phyloP scores from a whole-genome alignment of 106 monocot species.

The Dendrobium huoshanense region DNA sequence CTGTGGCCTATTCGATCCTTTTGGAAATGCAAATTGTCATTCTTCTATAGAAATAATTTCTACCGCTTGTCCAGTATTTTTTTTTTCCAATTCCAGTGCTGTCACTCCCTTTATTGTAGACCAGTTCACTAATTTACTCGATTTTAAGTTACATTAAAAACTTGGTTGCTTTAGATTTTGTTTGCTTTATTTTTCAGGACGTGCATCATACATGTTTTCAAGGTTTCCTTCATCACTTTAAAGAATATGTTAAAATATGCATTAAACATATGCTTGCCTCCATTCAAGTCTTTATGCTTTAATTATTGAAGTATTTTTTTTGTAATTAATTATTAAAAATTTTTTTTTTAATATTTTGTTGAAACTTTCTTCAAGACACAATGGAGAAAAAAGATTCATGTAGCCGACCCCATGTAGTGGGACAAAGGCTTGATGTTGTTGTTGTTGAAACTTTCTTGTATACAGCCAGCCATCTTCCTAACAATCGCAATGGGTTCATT shows the following conservation, averaged over 20 bases:
- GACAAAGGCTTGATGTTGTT: neutral
- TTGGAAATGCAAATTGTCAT: too few relatives aligned
- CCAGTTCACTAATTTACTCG: neutral
- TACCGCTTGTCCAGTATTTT: too few relatives aligned
- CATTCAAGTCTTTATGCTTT: neutral
- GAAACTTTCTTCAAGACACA: neutral
- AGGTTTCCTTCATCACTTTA: neutral
- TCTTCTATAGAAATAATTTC: too few relatives aligned
- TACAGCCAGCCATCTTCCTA: constrained; percentile 97
- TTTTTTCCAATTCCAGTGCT: too few relatives aligned
- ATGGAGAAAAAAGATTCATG: too few relatives aligned
- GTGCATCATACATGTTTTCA: neutral
- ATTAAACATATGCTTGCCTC: neutral
- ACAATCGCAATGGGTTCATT: constrained; percentile 93
- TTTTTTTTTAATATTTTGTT: too few relatives aligned
- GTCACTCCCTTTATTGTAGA: neutral
- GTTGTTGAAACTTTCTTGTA: constrained; percentile 1
- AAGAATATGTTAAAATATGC: neutral
- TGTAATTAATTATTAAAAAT: too few relatives aligned
- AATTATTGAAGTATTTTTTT: too few relatives aligned
- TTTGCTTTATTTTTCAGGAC: neutral
- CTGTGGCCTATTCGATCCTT: too few relatives aligned
- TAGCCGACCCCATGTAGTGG: too few relatives aligned
- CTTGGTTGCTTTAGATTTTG: neutral
- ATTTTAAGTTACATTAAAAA: neutral